Conservation (phyloP, 257 asterid genomes). For the Catharanthus roseus region DNA sequence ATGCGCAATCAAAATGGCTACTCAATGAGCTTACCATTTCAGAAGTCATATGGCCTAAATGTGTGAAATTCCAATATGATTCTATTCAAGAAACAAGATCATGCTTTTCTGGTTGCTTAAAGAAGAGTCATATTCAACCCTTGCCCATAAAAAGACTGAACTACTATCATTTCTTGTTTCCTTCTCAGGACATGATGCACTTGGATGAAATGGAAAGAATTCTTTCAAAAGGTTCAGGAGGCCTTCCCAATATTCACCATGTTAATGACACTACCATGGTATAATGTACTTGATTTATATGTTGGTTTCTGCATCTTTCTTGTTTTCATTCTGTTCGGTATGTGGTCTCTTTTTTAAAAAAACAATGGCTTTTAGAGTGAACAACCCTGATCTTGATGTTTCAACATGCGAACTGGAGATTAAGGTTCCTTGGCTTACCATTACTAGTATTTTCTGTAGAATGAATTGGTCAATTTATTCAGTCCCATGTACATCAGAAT, state of each 20-base stretch:
- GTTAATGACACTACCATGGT: conserved; percentile 79
- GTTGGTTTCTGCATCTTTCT: neutral
- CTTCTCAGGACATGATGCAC: conserved; percentile 82
- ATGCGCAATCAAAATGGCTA: neutral
- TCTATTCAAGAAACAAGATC: neutral
- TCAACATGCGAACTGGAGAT: neutral
- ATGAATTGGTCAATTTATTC: neutral
- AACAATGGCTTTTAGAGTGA: neutral
- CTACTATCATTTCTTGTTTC: neutral
- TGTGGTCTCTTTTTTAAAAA: neutral
- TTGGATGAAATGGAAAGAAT: conserved; percentile 62
- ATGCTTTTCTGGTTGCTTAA: neutral
- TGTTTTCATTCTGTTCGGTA: conserved; percentile 1
- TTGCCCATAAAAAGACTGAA: neutral
- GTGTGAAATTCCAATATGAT: neutral
- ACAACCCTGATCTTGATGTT: neutral
- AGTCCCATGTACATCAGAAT: neutral
- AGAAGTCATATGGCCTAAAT: too few relatives aligned
- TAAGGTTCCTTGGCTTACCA: neutral
- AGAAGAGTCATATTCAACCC: neutral
- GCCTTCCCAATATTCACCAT: conserved; percentile 83
- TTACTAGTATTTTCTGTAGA: neutral
- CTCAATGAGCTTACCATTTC: neutral
- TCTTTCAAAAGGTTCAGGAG: conserved; percentile 62
- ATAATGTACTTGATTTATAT: conserved; percentile 7